Evolutionary conservation across 208 protist species (phyloP).

Genomic region (Angomonas deanei): DNA sequence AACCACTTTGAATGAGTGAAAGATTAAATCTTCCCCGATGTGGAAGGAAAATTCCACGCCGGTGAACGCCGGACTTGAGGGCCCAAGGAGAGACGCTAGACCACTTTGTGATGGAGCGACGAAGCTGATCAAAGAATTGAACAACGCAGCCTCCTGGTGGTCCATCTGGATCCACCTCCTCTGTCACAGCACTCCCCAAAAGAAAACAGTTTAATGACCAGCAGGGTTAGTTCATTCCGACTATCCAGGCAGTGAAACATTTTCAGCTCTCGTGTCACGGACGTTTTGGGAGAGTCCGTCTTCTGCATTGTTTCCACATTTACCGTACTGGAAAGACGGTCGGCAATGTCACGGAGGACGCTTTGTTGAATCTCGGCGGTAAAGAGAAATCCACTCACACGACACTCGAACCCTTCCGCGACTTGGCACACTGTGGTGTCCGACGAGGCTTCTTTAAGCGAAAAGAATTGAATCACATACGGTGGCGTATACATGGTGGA

Average conservation of each 20-base stretch:
- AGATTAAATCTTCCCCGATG: slow-evolving; percentile 11
- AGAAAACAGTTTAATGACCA: neutral
- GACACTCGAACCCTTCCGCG: slow-evolving; percentile 64
- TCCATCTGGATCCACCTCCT: no score
- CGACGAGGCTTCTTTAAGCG: slow-evolving; percentile 19
- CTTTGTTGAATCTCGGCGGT: slow-evolving; percentile 15
- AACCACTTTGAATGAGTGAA: slow-evolving; percentile 30
- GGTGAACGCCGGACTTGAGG: neutral
- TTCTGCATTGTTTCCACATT: neutral
- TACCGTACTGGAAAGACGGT: neutral
- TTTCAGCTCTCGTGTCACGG: neutral
- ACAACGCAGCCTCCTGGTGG: neutral
- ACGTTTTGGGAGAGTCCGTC: neutral
- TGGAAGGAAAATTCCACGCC: neutral
- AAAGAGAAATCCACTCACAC: slow-evolving; percentile 63
- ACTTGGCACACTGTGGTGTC: slow-evolving; percentile 19
- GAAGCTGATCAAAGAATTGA: neutral
- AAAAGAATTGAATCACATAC: slow-evolving; percentile 68
- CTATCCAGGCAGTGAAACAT: neutral
- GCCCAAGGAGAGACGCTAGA: neutral
- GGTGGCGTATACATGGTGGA: neutral
- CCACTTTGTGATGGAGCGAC: neutral
- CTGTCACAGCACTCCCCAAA: no score
- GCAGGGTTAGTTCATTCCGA: neutral
- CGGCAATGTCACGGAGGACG: slow-evolving; percentile 6